Percentiles rank a stretch among this genome's conserved stretches.
phyloP scores from a whole-genome alignment of 1,284 basidiomycete species.

The Apiotrichum veenhuisii region DNA sequence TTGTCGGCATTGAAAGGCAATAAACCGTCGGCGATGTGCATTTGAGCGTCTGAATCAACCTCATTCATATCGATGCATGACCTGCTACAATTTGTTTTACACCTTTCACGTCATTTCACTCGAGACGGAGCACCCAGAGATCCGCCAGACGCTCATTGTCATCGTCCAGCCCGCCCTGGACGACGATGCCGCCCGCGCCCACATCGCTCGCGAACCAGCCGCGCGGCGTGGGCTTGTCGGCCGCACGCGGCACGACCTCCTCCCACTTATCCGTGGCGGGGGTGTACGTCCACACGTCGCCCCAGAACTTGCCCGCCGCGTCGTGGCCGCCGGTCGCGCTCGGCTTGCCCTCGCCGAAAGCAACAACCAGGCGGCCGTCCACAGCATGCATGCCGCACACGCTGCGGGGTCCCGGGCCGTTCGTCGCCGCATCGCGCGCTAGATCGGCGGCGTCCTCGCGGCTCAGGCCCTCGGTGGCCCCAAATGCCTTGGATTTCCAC shows the following conservation, averaged over 20 bases:
- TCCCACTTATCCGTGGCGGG: constrained; percentile 23
- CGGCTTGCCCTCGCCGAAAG: constrained; percentile 35
- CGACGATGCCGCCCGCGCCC: constrained; percentile 18
- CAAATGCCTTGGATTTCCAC: constrained; percentile 9
- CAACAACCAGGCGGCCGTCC: constrained; percentile 8
- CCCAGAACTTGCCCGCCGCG: constrained; percentile 35
- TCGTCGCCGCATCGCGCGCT: background rate
- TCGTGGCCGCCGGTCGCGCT: constrained; percentile 35
- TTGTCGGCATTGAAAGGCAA: too few relatives aligned
- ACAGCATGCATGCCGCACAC: constrained; percentile 25
- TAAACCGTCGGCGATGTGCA: too few relatives aligned
- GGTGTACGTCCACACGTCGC: constrained; percentile 31
- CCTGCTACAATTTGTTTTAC: too few relatives aligned
- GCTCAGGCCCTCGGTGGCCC: constrained; percentile 11
- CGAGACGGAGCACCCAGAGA: constrained; percentile 31
- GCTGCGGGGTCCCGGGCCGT: constrained; percentile 23
- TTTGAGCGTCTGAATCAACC: too few relatives aligned
- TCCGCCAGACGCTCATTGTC: constrained; percentile 39
- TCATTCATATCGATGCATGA: too few relatives aligned
- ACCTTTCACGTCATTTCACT: background rate
- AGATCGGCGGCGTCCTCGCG: background rate
- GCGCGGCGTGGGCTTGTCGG: constrained; percentile 26
- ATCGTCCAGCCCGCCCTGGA: constrained; percentile 44
- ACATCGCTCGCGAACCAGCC: constrained; percentile 44
- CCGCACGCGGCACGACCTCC: constrained; percentile 9